Evolutionary conservation across 495 filamentous ascomycete genomes (phyloP).

Genomic region (Penicillium silybi): DNA sequence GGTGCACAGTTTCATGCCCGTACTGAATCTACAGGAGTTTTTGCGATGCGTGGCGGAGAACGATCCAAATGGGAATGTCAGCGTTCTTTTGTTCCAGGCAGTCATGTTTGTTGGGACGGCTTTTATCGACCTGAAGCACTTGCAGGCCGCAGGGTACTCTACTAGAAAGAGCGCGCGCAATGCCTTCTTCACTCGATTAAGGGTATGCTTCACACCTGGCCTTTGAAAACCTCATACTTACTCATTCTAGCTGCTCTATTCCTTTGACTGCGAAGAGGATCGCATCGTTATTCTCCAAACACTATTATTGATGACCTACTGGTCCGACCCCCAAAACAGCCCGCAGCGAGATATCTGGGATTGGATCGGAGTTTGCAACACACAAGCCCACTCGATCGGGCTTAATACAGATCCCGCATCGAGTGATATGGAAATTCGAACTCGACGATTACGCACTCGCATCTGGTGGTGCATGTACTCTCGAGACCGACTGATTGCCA

Average conservation of each 20-base stretch:
- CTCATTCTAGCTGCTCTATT: slow-evolving; percentile 60
- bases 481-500: slow-evolving; percentile 80
- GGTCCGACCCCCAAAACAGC: slow-evolving; percentile 63
- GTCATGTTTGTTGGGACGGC: slow-evolving; percentile 77
- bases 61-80: slow-evolving; percentile 59
- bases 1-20: slow-evolving; percentile 82
- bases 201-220: slow-evolving; percentile 48
- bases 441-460: slow-evolving; percentile 63
- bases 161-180: slow-evolving; percentile 69
- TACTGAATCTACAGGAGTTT: slow-evolving; percentile 71
- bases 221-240: neutral
- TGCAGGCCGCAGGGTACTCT: slow-evolving; percentile 65
- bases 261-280: slow-evolving; percentile 78
- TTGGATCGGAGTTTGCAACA: slow-evolving; percentile 82
- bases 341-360: slow-evolving; percentile 78
- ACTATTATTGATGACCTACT: slow-evolving; percentile 79
- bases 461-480: slow-evolving; percentile 93
- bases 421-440: slow-evolving; percentile 57
- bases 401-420: slow-evolving; percentile 70
- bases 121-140: slow-evolving; percentile 65
- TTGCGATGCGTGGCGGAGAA: slow-evolving; percentile 55
- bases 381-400: slow-evolving; percentile 74
- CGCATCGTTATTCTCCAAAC: slow-evolving; percentile 76
- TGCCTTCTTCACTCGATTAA: slow-evolving; percentile 69
- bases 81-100: slow-evolving; percentile 72